These are phyloP conservation scores for Pleurostoma richardsiae DNA, from an alignment of 2,329 filamentous ascomycete genomes.

Conservation along the genomic window DNA sequence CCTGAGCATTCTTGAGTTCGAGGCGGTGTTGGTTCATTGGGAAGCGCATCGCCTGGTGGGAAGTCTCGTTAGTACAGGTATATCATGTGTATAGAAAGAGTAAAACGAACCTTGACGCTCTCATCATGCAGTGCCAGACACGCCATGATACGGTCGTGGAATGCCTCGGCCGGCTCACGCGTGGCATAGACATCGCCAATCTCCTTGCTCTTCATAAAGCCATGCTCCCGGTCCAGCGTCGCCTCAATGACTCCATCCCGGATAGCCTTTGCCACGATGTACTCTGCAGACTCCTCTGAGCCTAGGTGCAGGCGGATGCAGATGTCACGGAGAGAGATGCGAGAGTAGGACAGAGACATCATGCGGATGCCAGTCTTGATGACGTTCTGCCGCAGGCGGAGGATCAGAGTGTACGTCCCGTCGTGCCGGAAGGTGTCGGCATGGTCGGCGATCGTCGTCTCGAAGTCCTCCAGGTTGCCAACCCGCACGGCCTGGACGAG, in stretches of 20 bases:
- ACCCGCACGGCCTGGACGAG: conserved; percentile 93
- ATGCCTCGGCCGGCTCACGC: conserved; percentile 90
- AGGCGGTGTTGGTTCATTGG: conserved; percentile 98
- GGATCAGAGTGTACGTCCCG: conserved; percentile 90
- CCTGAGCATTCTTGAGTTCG: conserved; percentile 96
- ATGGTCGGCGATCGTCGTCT: conserved; percentile 78
- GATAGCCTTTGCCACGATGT: conserved; percentile 98
- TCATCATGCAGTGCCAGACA: conserved; percentile 92
- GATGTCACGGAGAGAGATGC: conserved; percentile 94
- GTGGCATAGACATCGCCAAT: conserved; percentile 95
- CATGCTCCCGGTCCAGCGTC: conserved; percentile 85
- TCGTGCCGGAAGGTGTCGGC: conserved; percentile 85
- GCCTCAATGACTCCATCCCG: conserved; percentile 96
- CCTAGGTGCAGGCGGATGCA: conserved; percentile 91
- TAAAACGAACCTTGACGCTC: conserved; percentile 78
- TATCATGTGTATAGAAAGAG: not conserved
- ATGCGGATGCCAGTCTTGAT: conserved; percentile 99
- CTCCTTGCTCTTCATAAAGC: conserved; percentile 98
- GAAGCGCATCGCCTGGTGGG: conserved; percentile 83
- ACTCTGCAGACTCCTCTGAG: conserved; percentile 96
- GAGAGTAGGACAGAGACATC: conserved; percentile 97
- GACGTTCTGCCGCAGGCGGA: conserved; percentile 94
- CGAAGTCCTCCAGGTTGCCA: conserved; percentile 91
- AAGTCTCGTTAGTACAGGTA: conserved; percentile 11
- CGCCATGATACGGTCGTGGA: conserved; percentile 92